Percentiles rank a stretch among this genome's conserved stretches.
These are phyloP conservation scores for Myxozyma neotropica DNA, from an alignment of 805 yeast species.

Conservation along the genomic window DNA sequence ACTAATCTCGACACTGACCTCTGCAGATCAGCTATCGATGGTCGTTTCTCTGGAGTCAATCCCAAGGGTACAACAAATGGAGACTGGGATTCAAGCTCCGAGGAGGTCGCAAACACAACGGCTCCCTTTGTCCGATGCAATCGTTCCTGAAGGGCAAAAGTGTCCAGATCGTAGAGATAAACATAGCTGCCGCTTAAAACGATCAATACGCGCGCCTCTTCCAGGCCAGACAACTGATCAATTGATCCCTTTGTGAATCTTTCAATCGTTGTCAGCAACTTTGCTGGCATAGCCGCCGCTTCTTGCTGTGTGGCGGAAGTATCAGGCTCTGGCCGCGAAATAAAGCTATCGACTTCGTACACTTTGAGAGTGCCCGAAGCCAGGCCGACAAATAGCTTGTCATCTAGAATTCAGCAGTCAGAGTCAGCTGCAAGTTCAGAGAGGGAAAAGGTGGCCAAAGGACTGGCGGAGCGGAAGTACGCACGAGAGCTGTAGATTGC, in stretches of 20 bases:
- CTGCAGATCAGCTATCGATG: conserved; percentile 22
- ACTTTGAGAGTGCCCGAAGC: conserved; percentile 38
- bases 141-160: conserved; percentile 40
- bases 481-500: conserved; percentile 20
- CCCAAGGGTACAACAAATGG: conserved; percentile 9
- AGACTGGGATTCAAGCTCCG: conserved; percentile 18
- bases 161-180: conserved; percentile 41
- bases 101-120: conserved; percentile 37
- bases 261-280: conserved; percentile 30
- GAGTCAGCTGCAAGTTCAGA: not conserved
- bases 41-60: not conserved
- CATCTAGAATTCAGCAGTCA: conserved; percentile 17
- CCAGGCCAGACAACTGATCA: conserved; percentile 42
- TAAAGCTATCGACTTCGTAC: conserved; percentile 30
- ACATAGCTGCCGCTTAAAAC: conserved; percentile 42
- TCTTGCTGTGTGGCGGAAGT: not conserved
- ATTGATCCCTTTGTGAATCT: conserved; percentile 37
- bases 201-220: conserved; percentile 42
- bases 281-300: conserved; percentile 1
- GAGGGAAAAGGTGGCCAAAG: not conserved
- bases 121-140: conserved; percentile 45
- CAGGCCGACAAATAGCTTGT: conserved; percentile 39
- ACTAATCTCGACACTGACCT: conserved; percentile 39
- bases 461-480: not conserved
- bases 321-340: conserved; percentile 4